Evolutionary conservation across 805 yeast genomes (phyloP).

Genomic region (Candida qinlingensis): DNA sequence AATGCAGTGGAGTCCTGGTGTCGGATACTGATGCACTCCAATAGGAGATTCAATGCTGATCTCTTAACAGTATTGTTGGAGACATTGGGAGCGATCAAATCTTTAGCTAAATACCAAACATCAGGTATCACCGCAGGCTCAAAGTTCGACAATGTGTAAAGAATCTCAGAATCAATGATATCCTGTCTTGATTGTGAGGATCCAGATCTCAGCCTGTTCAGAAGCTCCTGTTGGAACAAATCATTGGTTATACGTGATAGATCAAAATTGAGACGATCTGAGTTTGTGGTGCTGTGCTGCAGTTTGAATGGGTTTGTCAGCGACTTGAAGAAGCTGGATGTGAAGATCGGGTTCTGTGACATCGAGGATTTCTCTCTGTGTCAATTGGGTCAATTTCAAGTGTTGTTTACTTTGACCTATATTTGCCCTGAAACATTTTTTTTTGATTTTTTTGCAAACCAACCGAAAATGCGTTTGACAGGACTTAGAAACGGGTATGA

Average conservation of each 20-base stretch:
- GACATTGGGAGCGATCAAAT: constrained; percentile 38
- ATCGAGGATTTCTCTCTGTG: background rate
- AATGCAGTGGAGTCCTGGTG: constrained; percentile 45
- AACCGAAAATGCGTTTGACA: background rate
- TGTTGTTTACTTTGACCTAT: too few relatives aligned
- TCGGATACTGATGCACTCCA: constrained; percentile 45
- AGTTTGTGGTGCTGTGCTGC: constrained; percentile 14
- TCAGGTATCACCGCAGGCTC: constrained; percentile 60
- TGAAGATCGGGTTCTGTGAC: constrained; percentile 10
- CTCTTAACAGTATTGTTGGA: constrained; percentile 29
- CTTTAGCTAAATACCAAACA: constrained; percentile 67
- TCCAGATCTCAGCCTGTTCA: constrained; percentile 35
- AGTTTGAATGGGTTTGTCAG: constrained; percentile 22
- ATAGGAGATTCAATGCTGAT: constrained; percentile 48
- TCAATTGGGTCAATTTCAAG: background rate
- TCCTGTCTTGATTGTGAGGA: constrained; percentile 35
- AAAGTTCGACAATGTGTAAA: constrained; percentile 44
- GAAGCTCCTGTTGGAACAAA: constrained; percentile 32
- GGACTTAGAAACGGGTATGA: background rate
- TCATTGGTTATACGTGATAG: constrained; percentile 42
- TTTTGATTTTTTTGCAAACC: background rate
- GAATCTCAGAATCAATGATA: constrained; percentile 44
- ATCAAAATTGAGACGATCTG: constrained; percentile 29
- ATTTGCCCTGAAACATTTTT: too few relatives aligned
- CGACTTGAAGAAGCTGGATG: constrained; percentile 22